Evolutionary conservation across 805 yeast genomes (phyloP), one percentile per base, ranked within the genome.

Genomic region (Candida morakotiae): DNA sequence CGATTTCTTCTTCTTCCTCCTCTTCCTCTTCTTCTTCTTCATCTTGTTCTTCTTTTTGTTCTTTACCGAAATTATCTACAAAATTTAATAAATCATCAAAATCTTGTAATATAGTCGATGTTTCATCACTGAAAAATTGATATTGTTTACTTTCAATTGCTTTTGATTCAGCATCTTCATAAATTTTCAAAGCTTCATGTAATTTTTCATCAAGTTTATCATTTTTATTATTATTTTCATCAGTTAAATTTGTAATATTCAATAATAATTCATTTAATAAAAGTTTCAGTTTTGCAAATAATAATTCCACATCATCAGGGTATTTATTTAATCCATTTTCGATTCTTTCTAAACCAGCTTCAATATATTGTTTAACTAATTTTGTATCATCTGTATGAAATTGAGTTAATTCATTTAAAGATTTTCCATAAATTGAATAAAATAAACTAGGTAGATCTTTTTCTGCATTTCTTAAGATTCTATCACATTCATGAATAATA

Each of bases 401-500:
- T 24, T 67, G 65, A 1, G 85, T 77, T 45, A 83, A 62, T 41
- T 81, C 87, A 27, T 79, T 69, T 29, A 85, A 61, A 0, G 95
- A 81, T 31, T 78, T 61, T 0, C 87, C 89, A 58, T 88, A 91
- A 21, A 84, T 75, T 4, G 82, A 65, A 52, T 85, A 83, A 55
- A 88, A 85, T 30, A 65, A 68, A 24, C 74, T 76, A 19, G 73
- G 69, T 19, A 51, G 39, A 27, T 18, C 46, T 11, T 43, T 42
- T n/a, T 41, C 44, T 4, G 48, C 45, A 39, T 71, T 69, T 53
- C 89, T 69, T 45, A 88, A 67, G 23, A 87, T 56, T 34, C 94
- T 64, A 52, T 91, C 96, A 63, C 95, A 84, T 55, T 91, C 97
- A 50, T 89, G 96, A n/a, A 91, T 74, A 4, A 89, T 72, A 17